Evolutionary conservation across 208 protist genomes (phyloP), one percentile per base, ranked within the genome.

Genomic region (Porcisia hertigi): DNA sequence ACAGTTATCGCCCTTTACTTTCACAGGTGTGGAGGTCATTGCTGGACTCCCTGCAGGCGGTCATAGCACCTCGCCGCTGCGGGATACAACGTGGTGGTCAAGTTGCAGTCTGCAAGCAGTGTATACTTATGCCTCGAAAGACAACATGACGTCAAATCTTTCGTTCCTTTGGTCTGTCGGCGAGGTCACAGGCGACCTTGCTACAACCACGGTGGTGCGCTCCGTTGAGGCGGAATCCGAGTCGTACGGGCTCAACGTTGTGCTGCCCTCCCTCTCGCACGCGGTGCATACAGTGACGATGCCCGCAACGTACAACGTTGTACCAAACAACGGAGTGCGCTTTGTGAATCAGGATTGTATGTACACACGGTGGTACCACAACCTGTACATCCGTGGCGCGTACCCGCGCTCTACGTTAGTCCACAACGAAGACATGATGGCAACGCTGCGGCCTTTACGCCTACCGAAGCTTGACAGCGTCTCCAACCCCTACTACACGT

Each of bases 151-250:
- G 16, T 71, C 75, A 1, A 86, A 88, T 60, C 76, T 76, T 18
- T 76, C 85, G 1, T 14, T 84, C 9, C 69, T 86, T 64, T 84
- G 72, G 74, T 82, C 81, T 8, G 71, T 82, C 34, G 85, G 85
- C 16, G 76, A 82, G 47, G 53, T 83, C 25, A 82, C 76, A 5
- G 85, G 79, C 36, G 82, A 85, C 75, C 25, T 79, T 30, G 52
- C 69, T 0, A 83, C 82, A 1, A 39, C 81, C 34, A 83, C 76
- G 54, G 73, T 83, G 54, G 58, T 79, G 5, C 58, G 53, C 34
- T 86, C 85, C 1, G 36, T 88, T 12, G 58, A 80, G 3, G 71
- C 66, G 12, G 54, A 58, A 23, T 55, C 64, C 45, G 72, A 85
- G 58, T 69, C 59, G n/a, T 88, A 88, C 72, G 62, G 66, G 12